These are phyloP conservation scores for Oenanthe sinensis DNA, from an alignment of 129 eudicot genomes.

Conservation along the genomic window DNA sequence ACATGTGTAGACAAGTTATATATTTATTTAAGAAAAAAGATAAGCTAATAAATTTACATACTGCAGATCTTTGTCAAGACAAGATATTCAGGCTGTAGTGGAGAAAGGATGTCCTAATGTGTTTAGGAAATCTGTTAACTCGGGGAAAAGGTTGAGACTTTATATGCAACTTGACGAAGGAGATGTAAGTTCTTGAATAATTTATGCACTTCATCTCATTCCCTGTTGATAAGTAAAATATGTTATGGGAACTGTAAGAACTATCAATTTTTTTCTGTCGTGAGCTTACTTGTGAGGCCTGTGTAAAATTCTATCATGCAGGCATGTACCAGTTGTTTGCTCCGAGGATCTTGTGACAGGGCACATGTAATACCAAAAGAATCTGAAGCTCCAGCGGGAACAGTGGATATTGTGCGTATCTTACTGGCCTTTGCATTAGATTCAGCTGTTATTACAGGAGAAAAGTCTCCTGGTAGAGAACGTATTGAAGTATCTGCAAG, in stretches of 20 bases:
- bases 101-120: constrained; percentile 80
- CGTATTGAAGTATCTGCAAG: constrained; percentile 59
- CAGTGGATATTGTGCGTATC: constrained; percentile 78
- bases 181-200: constrained; percentile 50
- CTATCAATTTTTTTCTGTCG: not conserved
- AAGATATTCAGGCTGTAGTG: constrained; percentile 57
- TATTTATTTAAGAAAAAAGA: not conserved
- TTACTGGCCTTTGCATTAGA: constrained; percentile 73
- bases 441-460: constrained; percentile 43
- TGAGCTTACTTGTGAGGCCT: not conserved
- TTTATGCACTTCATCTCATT: not conserved
- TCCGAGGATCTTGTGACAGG: constrained; percentile 84
- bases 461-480: constrained; percentile 40
- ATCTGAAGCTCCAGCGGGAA: constrained; percentile 55
- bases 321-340: constrained; percentile 72
- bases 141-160: constrained; percentile 79
- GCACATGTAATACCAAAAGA: constrained; percentile 56
- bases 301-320: constrained; percentile 11
- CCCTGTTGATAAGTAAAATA: not conserved
- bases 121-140: constrained; percentile 64
- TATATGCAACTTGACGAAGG: constrained; percentile 68
- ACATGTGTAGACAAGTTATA: not conserved
- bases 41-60: not conserved
- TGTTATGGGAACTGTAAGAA: not conserved
- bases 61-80: constrained; percentile 58